Evolutionary conservation across 129 eudicot species (phyloP).

Genomic region (Helichrysum umbraculigerum): DNA sequence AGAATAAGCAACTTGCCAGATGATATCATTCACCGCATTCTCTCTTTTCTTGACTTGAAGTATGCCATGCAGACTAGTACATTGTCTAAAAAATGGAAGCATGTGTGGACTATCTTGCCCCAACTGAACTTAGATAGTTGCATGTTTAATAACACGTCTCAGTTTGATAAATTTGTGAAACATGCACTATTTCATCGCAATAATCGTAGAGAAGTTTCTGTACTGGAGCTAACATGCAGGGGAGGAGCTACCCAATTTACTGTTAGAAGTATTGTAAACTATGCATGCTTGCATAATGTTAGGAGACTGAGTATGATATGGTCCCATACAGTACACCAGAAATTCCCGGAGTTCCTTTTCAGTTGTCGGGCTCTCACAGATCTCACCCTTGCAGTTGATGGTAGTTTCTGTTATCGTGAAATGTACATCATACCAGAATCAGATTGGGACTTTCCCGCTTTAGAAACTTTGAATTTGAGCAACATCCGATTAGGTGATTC

Average conservation of each 20-base stretch:
- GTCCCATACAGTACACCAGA: not conserved
- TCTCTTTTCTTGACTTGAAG: too few species aligned
- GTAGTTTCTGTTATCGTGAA: too few species aligned
- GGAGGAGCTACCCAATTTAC: not conserved
- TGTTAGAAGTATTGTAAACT: not conserved
- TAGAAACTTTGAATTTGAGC: not conserved
- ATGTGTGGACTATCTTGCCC: not conserved
- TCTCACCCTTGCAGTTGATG: not conserved
- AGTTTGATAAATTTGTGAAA: not conserved
- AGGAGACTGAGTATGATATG: too few species aligned
- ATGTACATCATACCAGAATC: not conserved
- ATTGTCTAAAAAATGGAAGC: not conserved
- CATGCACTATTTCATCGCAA: not conserved
- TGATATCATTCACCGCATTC: not conserved
- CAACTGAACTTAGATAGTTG: not conserved
- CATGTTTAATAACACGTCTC: not conserved
- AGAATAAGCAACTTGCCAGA: not conserved
- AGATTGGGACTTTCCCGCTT: not conserved
- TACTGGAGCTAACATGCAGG: not conserved
- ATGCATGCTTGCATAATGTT: not conserved
- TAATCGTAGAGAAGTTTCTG: not conserved
- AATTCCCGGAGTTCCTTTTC: not conserved
- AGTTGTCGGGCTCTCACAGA: not conserved
- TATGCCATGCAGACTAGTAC: conserved; percentile 12
- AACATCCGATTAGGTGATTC: not conserved